Percentiles rank a stretch among this genome's conserved stretches.
These are phyloP conservation scores for Cryptococcus neoformans DNA, from an alignment of 1,284 basidiomycete species.

Conservation along the genomic window DNA sequence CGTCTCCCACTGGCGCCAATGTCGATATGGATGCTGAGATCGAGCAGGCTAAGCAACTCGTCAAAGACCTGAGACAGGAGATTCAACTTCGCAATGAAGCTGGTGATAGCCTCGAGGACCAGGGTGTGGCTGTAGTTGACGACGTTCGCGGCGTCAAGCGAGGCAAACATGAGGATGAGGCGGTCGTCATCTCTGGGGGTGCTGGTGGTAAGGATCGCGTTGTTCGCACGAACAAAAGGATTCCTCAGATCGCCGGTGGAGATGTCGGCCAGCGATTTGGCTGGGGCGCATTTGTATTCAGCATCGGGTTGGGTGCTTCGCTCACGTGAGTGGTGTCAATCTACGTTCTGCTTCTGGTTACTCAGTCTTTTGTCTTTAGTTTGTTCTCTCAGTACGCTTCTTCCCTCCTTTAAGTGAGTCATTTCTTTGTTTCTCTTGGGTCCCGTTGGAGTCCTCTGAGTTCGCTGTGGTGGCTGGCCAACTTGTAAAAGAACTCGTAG, in stretches of 20 bases:
- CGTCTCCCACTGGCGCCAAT: constrained; percentile 29
- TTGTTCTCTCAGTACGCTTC: constrained; percentile 27
- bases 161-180: constrained; percentile 32
- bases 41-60: constrained; percentile 44
- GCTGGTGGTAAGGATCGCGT: constrained; percentile 25
- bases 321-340: not conserved
- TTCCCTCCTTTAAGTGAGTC: constrained; percentile 17
- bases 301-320: constrained; percentile 43
- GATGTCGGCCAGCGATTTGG: constrained; percentile 32
- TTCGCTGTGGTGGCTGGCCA: too few species aligned
- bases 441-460: not conserved
- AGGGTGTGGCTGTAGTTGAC: constrained; percentile 27
- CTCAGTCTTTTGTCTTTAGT: constrained; percentile 13
- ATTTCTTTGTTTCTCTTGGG: not conserved
- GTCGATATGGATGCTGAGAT: constrained; percentile 48
- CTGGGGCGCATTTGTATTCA: constrained; percentile 46
- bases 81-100: constrained; percentile 35
- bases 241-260: constrained; percentile 18
- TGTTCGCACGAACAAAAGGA: constrained; percentile 39
- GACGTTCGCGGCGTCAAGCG: constrained; percentile 41
- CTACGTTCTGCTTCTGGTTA: not conserved
- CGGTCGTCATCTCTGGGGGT: constrained; percentile 30
- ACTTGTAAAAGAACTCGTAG: too few species aligned
- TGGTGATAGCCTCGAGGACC: constrained; percentile 43
- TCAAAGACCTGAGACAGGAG: constrained; percentile 44